Base-by-base conservation (phyloP, 2,329 filamentous ascomycete genomes). In the Onygenales sp. region DNA sequence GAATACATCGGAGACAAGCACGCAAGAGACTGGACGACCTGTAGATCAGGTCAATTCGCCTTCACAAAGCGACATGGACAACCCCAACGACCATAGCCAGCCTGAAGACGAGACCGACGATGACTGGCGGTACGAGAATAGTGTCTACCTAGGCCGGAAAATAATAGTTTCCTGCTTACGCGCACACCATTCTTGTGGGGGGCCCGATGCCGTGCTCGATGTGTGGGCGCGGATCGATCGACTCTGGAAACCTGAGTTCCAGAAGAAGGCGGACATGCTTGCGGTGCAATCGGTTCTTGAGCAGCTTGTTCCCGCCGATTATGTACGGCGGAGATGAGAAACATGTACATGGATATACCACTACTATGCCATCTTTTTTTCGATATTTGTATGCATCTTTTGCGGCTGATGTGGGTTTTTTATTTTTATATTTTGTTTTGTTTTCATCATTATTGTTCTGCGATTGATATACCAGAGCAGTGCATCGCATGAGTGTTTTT, bases 61-160 rank as follows among this genome's bases (percentile, higher is more conserved):
- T 49, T 49, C 36, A 13, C 6, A 34, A 27, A 17, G 13, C 7
- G 14, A 48, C 21, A 27, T 42, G 44, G 51, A 21, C 34, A 46
- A 11, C n/a, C 42, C 49, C 21, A 47, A 33, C 13, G 21, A 27
- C 21, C 21, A 27, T 27, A 27, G 34, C 34, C 43, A 4, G 33
- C 34, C n/a, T 31, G 49, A 56, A 7, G 59, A 59, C 8, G 51
- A 57, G 33, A 59, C 64, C 21, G 57, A 62, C 3, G 51, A 66
- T 10, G 63, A 66, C 31, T 61, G 57, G 37, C 64, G 63, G 44
- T 61, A 71, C 14, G 67, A 71, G 37, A 71, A 72, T 53, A 67
- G 66, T 3, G 64, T 73, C 10, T 73, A 72, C 49, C 57, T 73
- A 7, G 70, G 70, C n/a, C 68, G 69, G 27, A 65, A 64, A 45